Conservation (phyloP, 768 basidiomycete genomes). For the Pleurotus tuber-regium region DNA sequence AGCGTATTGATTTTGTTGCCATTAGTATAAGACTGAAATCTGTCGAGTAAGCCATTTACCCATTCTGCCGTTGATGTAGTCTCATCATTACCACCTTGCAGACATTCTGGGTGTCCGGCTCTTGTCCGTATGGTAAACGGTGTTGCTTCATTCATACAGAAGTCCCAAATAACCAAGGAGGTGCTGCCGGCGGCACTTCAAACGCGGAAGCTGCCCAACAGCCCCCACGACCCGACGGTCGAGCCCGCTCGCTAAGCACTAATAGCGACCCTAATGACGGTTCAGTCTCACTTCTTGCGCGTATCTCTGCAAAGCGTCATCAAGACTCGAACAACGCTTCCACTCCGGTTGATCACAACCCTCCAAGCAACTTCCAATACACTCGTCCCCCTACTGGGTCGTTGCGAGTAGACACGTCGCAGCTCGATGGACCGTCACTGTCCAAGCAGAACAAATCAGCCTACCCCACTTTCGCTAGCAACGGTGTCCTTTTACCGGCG, state of each 20-base stretch:
- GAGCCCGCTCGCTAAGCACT: conserved; percentile 65
- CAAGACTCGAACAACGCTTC: conserved; percentile 44
- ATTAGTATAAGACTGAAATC: conserved; percentile 92
- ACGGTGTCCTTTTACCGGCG: conserved; percentile 55
- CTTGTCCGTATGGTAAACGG: conserved; percentile 88
- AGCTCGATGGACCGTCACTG: conserved; percentile 52
- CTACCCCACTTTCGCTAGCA: conserved; percentile 66
- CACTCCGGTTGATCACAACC: conserved; percentile 56
- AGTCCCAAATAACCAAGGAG: conserved; percentile 61
- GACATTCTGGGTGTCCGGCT: conserved; percentile 94
- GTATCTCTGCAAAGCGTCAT: conserved; percentile 68
- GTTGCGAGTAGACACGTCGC: conserved; percentile 72
- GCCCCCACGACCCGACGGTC: conserved; percentile 53
- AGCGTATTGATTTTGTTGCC: conserved; percentile 8
- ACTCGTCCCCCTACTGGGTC: conserved; percentile 65
- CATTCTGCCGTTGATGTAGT: conserved; percentile 6
- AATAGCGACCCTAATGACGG: conserved; percentile 81
- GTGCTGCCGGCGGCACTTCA: conserved; percentile 42
- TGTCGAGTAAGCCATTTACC: conserved; percentile 62
- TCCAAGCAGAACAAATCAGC: conserved; percentile 82
- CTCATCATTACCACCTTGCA: conserved; percentile 27
- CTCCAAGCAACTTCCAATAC: conserved; percentile 46
- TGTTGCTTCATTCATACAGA: conserved; percentile 96
- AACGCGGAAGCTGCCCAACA: conserved; percentile 43
- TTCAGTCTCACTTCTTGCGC: conserved; percentile 70